These are phyloP conservation scores for Neurospora sp. DNA, from an alignment of 495 filamentous ascomycete species.

Conservation along the genomic window DNA sequence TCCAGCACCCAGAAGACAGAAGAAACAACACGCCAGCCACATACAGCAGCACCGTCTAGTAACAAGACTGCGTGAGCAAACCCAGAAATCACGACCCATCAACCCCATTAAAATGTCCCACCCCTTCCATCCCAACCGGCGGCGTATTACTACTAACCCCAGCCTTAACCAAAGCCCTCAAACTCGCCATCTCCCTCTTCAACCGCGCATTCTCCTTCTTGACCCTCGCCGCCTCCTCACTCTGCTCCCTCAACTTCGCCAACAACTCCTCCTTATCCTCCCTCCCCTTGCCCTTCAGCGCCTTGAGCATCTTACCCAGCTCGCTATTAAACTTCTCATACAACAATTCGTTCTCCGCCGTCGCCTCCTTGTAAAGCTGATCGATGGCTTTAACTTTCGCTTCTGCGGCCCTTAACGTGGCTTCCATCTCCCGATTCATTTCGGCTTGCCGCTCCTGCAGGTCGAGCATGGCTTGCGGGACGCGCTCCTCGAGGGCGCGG, in stretches of 20 bases:
- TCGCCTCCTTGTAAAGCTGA: constrained; percentile 78
- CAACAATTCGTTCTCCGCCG: constrained; percentile 86
- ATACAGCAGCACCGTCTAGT: neutral
- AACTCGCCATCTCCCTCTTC: constrained; percentile 41
- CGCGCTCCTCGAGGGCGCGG: constrained; percentile 51
- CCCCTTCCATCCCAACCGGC: neutral
- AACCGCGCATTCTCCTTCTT: constrained; percentile 69
- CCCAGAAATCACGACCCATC: neutral
- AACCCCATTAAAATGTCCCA: neutral
- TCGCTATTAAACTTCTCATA: constrained; percentile 92
- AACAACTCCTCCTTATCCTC: constrained; percentile 66
- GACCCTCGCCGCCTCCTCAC: constrained; percentile 58
- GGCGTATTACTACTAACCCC: neutral
- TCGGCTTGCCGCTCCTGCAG: constrained; percentile 49
- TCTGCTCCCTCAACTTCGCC: constrained; percentile 50
- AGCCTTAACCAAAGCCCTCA: constrained; percentile 38
- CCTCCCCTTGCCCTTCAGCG: constrained; percentile 55
- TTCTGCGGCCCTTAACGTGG: constrained; percentile 59
- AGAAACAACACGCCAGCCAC: neutral
- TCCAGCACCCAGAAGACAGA: neutral
- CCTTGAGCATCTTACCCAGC: constrained; percentile 69
- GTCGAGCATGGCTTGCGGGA: constrained; percentile 52
- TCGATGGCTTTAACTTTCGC: constrained; percentile 74
- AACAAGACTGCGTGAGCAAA: too few species aligned
- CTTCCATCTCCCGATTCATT: constrained; percentile 59